phyloP scores from a whole-genome alignment of 139 green algal species.

The Chlamydomonas incerta region DNA sequence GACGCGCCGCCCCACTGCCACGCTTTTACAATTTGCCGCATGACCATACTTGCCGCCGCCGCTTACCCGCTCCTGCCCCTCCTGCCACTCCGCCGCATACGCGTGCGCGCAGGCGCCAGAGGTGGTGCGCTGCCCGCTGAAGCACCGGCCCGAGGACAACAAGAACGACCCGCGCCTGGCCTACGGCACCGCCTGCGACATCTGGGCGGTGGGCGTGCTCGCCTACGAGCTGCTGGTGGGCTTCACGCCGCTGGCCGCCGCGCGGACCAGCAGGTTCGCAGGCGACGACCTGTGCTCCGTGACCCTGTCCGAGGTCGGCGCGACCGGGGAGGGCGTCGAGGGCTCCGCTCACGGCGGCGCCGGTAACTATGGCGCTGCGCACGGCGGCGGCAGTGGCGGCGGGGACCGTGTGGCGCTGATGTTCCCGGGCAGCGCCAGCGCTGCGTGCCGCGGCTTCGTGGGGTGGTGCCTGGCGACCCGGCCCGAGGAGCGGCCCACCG shows the following conservation, averaged over 20 bases:
- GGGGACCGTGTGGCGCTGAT: not conserved
- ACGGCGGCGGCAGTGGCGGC: not conserved
- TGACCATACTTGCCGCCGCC: too few species aligned
- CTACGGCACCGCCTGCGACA: conserved; percentile 72
- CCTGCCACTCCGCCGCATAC: too few species aligned
- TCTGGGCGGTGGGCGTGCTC: conserved; percentile 84
- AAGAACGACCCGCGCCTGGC: conserved; percentile 56
- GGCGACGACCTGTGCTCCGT: too few species aligned
- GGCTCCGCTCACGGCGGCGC: too few species aligned
- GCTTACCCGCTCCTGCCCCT: not conserved
- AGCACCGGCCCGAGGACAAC: conserved; percentile 64
- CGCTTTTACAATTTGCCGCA: too few species aligned
- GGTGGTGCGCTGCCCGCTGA: conserved; percentile 61
- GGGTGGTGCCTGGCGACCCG: conserved; percentile 18
- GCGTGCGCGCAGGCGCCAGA: conserved; percentile 36
- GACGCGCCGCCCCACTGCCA: too few species aligned
- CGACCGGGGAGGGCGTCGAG: too few species aligned
- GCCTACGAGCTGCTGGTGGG: conserved; percentile 83
- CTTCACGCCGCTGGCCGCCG: conserved; percentile 66
- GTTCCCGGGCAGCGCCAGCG: conserved; percentile 46
- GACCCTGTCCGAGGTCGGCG: too few species aligned
- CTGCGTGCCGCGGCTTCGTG: conserved; percentile 51
- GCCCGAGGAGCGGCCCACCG: conserved; percentile 40
- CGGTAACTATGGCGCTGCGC: too few species aligned
- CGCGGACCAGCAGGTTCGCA: too few species aligned